A percentile compares a stretch with the other conserved stretches of the same genome.
These are phyloP conservation scores for Tetracladium marchalianum DNA, from an alignment of 495 filamentous ascomycete species.

Conservation along the genomic window DNA sequence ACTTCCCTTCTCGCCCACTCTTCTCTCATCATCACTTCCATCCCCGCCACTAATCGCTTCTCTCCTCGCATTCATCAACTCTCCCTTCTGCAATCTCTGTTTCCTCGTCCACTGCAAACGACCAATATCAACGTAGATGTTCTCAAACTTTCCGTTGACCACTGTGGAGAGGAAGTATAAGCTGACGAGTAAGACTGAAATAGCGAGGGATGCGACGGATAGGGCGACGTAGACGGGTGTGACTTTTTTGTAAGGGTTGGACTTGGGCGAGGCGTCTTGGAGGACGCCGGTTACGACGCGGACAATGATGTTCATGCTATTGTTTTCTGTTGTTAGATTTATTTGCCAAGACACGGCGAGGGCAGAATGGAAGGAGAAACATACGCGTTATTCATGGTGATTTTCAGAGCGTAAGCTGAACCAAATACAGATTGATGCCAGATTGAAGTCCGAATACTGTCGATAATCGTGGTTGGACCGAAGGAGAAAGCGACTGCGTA, in stretches of 20 bases:
- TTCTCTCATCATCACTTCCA: constrained; percentile 18
- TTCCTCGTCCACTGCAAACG: constrained; percentile 34
- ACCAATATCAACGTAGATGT: constrained; percentile 11
- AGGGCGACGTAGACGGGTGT: constrained; percentile 33
- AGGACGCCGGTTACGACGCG: constrained; percentile 33
- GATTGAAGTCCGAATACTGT: constrained; percentile 32
- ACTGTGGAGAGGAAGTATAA: constrained; percentile 14
- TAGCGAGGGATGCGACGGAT: constrained; percentile 20
- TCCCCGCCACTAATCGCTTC: constrained; percentile 20
- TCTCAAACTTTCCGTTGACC: background rate
- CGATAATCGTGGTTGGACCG: constrained; percentile 33
- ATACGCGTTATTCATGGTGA: constrained; percentile 31
- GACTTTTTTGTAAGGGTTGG: constrained; percentile 29
- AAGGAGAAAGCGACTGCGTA: constrained; percentile 31
- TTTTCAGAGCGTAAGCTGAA: constrained; percentile 32
- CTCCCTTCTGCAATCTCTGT: constrained; percentile 25
- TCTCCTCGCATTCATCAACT: constrained; percentile 22
- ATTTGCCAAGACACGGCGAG: background rate
- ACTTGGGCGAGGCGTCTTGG: constrained; percentile 27
- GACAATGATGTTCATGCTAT: constrained; percentile 35
- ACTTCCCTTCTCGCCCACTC: background rate
- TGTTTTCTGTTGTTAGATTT: too few relatives aligned
- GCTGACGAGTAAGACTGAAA: constrained; percentile 24
- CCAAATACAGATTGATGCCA: constrained; percentile 37
- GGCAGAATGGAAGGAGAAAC: background rate